These are phyloP conservation scores for Casuarina cunninghamiana DNA, from an alignment of 306 rosid genomes.

Conservation along the genomic window DNA sequence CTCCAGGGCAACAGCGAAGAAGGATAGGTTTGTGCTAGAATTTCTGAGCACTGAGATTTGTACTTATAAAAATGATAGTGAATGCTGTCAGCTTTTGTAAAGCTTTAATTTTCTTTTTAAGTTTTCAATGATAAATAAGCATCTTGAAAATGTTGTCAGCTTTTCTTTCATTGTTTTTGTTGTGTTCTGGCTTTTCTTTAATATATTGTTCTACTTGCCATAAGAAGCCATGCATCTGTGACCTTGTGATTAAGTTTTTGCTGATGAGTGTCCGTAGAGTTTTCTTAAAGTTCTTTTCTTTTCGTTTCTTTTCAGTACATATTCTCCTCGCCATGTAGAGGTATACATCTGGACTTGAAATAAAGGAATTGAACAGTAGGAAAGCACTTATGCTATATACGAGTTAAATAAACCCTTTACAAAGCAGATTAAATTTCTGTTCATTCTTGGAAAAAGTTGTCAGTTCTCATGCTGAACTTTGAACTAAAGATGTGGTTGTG, in stretches of 20 bases:
- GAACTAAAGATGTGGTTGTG: slow-evolving; percentile 9
- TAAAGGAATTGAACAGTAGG: background rate
- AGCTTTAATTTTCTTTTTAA: background rate
- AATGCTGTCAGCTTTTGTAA: background rate
- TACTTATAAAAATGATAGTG: slow-evolving; percentile 16
- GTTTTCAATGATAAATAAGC: background rate
- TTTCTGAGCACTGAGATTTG: slow-evolving; percentile 1
- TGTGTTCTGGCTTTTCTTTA: background rate
- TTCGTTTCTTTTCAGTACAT: background rate
- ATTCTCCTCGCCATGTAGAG: background rate
- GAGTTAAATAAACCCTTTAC: background rate
- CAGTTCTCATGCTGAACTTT: slow-evolving; percentile 17
- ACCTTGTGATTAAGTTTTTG: background rate
- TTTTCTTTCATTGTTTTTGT: background rate
- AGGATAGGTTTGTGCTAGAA: slow-evolving; percentile 65
- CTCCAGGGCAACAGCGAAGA: slow-evolving; percentile 79
- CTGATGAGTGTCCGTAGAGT: background rate
- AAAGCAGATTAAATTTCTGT: background rate
- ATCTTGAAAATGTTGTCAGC: background rate
- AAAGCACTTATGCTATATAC: background rate
- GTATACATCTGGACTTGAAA: background rate
- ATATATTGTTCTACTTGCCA: background rate
- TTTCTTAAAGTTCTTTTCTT: background rate
- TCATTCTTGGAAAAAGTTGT: slow-evolving; percentile 3
- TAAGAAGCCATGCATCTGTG: background rate